Evolutionary conservation across 1,284 basidiomycete species (phyloP).

Genomic region (Papiliotrema terrestris): DNA sequence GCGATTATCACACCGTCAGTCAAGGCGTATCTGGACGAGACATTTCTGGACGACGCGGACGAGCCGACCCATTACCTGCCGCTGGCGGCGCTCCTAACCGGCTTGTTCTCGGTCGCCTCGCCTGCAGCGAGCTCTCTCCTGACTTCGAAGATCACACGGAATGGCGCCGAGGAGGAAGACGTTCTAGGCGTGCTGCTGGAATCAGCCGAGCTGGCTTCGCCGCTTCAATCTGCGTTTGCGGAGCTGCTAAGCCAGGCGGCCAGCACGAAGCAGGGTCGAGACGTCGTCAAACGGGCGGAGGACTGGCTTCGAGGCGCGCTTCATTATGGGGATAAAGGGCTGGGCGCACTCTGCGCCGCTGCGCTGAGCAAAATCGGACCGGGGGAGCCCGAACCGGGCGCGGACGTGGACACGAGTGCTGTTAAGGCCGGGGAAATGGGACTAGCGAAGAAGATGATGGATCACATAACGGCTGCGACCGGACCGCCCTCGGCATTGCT

Average conservation of each 20-base stretch:
- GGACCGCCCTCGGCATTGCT: constrained; percentile 24
- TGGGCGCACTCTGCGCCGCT: constrained; percentile 65
- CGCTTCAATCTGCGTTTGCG: constrained; percentile 55
- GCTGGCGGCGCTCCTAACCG: constrained; percentile 21
- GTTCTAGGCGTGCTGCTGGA: constrained; percentile 38
- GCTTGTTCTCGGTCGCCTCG: constrained; percentile 30
- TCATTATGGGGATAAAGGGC: constrained; percentile 29
- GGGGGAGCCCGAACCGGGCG: constrained; percentile 49
- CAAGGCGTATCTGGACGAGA: constrained; percentile 9
- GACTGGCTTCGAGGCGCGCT: constrained; percentile 47
- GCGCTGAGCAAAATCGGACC: constrained; percentile 72
- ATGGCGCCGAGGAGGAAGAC: constrained; percentile 5
- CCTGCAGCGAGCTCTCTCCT: constrained; percentile 19
- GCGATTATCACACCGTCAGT: constrained; percentile 4
- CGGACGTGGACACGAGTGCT: constrained; percentile 40
- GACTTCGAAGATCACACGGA: constrained; percentile 12
- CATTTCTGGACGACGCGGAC: constrained; percentile 5
- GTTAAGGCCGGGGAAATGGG: constrained; percentile 49
- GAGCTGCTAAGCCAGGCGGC: constrained; percentile 68
- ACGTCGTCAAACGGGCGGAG: constrained; percentile 55
- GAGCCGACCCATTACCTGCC: constrained; percentile 17
- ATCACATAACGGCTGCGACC: constrained; percentile 49
- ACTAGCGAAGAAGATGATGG: constrained; percentile 59
- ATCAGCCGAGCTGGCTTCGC: constrained; percentile 36
- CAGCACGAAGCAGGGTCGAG: constrained; percentile 66